Conservation (phyloP, 2,329 filamentous ascomycete genomes). For the Hypocreales sp. region DNA sequence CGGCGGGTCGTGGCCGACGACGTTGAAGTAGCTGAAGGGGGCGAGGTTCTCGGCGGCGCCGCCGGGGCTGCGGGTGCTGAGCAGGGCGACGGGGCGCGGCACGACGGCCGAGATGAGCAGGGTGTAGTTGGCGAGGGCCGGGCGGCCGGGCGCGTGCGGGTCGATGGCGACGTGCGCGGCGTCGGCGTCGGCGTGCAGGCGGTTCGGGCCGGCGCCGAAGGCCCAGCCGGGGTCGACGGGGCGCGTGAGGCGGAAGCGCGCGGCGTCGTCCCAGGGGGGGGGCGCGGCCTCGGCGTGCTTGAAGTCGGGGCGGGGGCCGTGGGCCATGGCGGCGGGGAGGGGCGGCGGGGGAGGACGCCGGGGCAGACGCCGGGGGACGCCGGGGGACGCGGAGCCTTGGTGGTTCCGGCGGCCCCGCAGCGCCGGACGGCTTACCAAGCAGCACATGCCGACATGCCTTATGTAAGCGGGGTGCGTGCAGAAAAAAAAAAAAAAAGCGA, state of each 20-base stretch:
- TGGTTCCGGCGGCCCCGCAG: too few relatives aligned
- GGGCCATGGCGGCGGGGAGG: slow-evolving; percentile 23
- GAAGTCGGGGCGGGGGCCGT: slow-evolving; percentile 62
- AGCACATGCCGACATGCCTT: too few relatives aligned
- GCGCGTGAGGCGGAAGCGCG: slow-evolving; percentile 41
- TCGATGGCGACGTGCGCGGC: slow-evolving; percentile 60
- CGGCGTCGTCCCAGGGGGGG: slow-evolving; percentile 37
- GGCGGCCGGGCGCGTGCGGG: slow-evolving; percentile 57
- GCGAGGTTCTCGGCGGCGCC: slow-evolving; percentile 58
- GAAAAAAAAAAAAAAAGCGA: too few relatives aligned
- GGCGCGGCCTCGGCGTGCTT: slow-evolving; percentile 53
- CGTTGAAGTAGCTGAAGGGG: slow-evolving; percentile 74
- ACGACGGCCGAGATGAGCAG: slow-evolving; percentile 71
- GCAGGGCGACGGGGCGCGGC: slow-evolving; percentile 63
- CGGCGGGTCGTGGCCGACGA: slow-evolving; percentile 76
- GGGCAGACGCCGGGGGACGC: too few relatives aligned
- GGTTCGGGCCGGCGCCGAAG: slow-evolving; percentile 50
- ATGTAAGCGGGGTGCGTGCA: too few relatives aligned
- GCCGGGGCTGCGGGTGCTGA: slow-evolving; percentile 41
- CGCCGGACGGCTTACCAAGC: too few relatives aligned
- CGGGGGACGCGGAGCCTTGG: too few relatives aligned
- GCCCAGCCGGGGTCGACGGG: slow-evolving; percentile 51
- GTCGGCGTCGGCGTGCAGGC: slow-evolving; percentile 12
- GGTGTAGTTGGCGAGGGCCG: slow-evolving; percentile 70
- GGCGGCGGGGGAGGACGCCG: too few relatives aligned